Conservation (phyloP, 495 filamentous ascomycete species). For the Penicillium argentinense region DNA sequence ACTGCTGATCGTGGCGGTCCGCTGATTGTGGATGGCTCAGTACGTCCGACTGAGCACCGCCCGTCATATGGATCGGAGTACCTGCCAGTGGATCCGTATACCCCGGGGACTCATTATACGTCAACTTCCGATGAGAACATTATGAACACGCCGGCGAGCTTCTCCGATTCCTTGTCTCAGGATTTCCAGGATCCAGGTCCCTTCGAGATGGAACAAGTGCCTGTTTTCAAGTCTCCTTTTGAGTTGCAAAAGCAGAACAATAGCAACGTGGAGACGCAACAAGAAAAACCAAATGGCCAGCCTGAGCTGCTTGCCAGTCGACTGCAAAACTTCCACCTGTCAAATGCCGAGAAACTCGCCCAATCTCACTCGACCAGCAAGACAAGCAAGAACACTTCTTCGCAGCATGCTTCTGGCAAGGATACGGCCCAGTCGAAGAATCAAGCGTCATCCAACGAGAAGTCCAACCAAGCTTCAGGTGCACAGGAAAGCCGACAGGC, state of each 20-base stretch:
- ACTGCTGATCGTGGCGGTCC: constrained; percentile 35
- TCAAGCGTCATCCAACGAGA: constrained; percentile 30
- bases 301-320: constrained; percentile 37
- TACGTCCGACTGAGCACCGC: constrained; percentile 37
- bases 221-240: constrained; percentile 28
- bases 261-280: constrained; percentile 12
- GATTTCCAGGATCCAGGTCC: constrained; percentile 40
- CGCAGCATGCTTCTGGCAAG: constrained; percentile 24
- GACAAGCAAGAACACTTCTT: constrained; percentile 20
- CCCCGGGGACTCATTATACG: constrained; percentile 31
- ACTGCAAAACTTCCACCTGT: constrained; percentile 40
- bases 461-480: constrained; percentile 12
- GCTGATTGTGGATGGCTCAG: constrained; percentile 47
- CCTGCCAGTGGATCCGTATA: constrained; percentile 37
- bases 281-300: constrained; percentile 20
- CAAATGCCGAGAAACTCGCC: constrained; percentile 35
- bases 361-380: constrained; percentile 26
- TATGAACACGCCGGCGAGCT: constrained; percentile 41
- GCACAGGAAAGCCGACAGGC: constrained; percentile 24
- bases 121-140: constrained; percentile 45
- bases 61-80: constrained; percentile 24
- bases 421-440: constrained; percentile 33
- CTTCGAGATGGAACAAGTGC: constrained; percentile 36
- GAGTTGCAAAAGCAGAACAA: constrained; percentile 25
- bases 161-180: constrained; percentile 43